Base-by-base conservation (phyloP, 345 rosid species). In the Citrus maxima region DNA sequence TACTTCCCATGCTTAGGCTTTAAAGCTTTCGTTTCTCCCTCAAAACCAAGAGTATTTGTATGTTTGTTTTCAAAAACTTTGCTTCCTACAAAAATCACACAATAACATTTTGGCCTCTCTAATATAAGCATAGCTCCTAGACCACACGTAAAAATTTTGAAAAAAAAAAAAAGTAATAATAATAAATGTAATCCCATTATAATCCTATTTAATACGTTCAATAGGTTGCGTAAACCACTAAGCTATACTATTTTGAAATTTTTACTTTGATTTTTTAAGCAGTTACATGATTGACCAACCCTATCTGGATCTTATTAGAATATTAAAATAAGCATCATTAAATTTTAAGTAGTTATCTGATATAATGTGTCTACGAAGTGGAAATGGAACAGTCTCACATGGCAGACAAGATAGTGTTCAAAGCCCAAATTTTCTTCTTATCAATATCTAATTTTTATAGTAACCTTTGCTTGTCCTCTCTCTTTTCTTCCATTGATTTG, bases 361-460 rank as follows among this genome's bases (percentile, higher is more conserved):
- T 65, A 64, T 30, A 16, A 30, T 28, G 1, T 6, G 14, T 25
- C 35, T 5, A 19, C 4, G 0, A 30, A 60, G 55, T 75, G 75
- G 79, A 35, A 62, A 35, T 14, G 69, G 62, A 75, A 70, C 4
- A 38, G 79, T 75, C 27, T 75, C 30, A 60, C 22, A 61, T 75
- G 79, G 79, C 61, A 70, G 79, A 80, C 83, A 80, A 76, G 54
- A 37, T 70, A 70, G 79, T 63, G 76, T 54, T 80, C 83, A 80
- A 80, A 69, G 65, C 1, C 59, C 67, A 34, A 32, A 59, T 25
- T 77, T 67, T 49, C 37, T 67, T 69, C 22, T 2, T 40, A 18
- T 80, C 2, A 7, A 27, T 35, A 14, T 16, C 37, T 69, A 6
- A 10, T 24, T 24, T 22, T 21, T 32, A 38, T 3, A 2, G 0